phyloP scores from a whole-genome alignment of 2,329 filamentous ascomycete species.

The Aspergillus aculeatus region DNA sequence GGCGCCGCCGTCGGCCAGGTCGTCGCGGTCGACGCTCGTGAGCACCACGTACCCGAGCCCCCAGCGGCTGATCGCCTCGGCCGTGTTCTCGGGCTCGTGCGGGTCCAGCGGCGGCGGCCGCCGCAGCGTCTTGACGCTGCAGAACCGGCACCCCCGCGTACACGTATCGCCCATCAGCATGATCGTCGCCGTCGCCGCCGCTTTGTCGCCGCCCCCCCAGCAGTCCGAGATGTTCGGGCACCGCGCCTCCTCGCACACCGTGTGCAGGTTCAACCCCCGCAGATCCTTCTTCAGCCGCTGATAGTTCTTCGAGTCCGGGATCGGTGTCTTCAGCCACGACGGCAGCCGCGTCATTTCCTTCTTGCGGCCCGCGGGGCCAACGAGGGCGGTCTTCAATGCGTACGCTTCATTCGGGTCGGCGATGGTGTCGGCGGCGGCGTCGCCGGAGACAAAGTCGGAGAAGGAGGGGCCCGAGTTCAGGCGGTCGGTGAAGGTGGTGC shows the following conservation, averaged over 20 bases:
- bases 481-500: slow-evolving; percentile 60
- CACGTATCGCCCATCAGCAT: slow-evolving; percentile 99
- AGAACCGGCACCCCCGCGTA: slow-evolving; percentile 94
- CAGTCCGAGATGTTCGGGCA: slow-evolving; percentile 98
- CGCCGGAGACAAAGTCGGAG: slow-evolving; percentile 58
- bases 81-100: slow-evolving; percentile 95
- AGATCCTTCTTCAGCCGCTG: slow-evolving; percentile 95
- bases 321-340: slow-evolving; percentile 93
- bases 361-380: slow-evolving; percentile 62
- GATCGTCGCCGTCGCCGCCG: slow-evolving; percentile 91
- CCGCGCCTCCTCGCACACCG: slow-evolving; percentile 94
- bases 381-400: slow-evolving; percentile 60
- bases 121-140: slow-evolving; percentile 87
- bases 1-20: slow-evolving; percentile 84
- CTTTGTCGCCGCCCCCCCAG: slow-evolving; percentile 89
- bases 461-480: slow-evolving; percentile 66
- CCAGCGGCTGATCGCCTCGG: slow-evolving; percentile 89
- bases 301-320: slow-evolving; percentile 81
- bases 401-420: slow-evolving; percentile 54
- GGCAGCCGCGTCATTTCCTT: slow-evolving; percentile 73
- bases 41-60: slow-evolving; percentile 94
- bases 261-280: slow-evolving; percentile 84
- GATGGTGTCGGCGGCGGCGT: slow-evolving; percentile 37
- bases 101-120: slow-evolving; percentile 78
- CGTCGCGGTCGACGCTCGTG: slow-evolving; percentile 90